Percentiles rank a stretch among this genome's conserved stretches.
phyloP scores from a whole-genome alignment of 176 grass and related monocot species.

The Ampelocalamus luodianensis region DNA sequence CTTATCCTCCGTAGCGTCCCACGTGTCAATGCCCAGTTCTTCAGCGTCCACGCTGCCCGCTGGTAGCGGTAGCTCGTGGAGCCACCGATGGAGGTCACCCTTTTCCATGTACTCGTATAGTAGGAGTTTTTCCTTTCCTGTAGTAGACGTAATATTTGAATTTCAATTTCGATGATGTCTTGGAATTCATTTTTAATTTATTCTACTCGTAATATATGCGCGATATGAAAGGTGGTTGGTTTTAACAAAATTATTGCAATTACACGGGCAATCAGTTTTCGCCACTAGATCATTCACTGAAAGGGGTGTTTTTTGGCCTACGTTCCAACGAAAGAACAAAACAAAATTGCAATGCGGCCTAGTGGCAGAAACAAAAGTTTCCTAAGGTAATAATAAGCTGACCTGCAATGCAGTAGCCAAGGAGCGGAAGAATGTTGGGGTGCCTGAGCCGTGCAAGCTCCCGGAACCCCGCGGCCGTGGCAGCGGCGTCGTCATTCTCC shows the following conservation, averaged over 20 bases:
- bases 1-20: constrained; percentile 45
- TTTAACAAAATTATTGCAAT: background rate
- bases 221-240: too few species aligned
- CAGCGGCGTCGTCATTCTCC: constrained; percentile 7
- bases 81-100: constrained; percentile 86
- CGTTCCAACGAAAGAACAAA: background rate
- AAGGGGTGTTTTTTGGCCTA: background rate
- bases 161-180: background rate
- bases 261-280: background rate
- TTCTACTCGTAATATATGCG: background rate
- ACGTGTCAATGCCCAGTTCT: constrained; percentile 53
- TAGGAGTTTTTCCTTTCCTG: constrained; percentile 68
- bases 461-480: constrained; percentile 36
- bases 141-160: background rate
- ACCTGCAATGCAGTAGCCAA: constrained; percentile 92
- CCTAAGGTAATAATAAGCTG: background rate
- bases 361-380: background rate
- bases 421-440: constrained; percentile 80
- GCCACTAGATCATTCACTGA: background rate
- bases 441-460: constrained; percentile 71
- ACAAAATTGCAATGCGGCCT: background rate
- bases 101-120: constrained; percentile 88
- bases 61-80: constrained; percentile 81
- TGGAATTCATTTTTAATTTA: background rate
- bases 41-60: constrained; percentile 56